These are phyloP conservation scores for Leishmania mexicana DNA, from an alignment of 208 protist species.

Conservation along the genomic window DNA sequence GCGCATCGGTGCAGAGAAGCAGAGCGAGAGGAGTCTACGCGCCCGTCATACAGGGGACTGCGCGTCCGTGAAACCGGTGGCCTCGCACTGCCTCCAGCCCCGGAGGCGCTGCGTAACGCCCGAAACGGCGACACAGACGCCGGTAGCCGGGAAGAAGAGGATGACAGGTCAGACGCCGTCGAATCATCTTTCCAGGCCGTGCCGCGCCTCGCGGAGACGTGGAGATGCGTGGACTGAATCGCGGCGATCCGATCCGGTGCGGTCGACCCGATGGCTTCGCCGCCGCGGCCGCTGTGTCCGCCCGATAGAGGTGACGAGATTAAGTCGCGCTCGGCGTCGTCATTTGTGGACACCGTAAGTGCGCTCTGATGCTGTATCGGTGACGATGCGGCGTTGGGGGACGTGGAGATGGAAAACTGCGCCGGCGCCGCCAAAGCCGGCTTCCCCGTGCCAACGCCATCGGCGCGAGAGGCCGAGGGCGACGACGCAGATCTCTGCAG, in stretches of 20 bases:
- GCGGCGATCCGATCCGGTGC: conserved; percentile 19
- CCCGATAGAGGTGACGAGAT: conserved; percentile 22
- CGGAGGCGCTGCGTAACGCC: not conserved
- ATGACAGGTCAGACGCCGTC: not conserved
- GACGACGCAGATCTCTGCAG: not conserved
- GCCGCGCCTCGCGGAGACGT: conserved; percentile 40
- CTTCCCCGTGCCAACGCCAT: not conserved
- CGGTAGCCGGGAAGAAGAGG: conserved; percentile 1
- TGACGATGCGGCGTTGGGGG: not conserved
- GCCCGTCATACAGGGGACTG: not conserved
- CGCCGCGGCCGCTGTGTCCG: not conserved
- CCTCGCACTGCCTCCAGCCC: not conserved
- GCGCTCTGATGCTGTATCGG: not conserved
- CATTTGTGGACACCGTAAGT: not conserved
- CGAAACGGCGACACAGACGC: not conserved
- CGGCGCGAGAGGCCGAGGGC: not conserved
- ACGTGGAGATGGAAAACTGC: not conserved
- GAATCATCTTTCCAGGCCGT: conserved; percentile 18
- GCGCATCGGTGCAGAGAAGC: not conserved
- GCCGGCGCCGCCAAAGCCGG: not conserved
- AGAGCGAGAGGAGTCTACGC: not conserved
- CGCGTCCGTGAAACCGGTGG: not conserved
- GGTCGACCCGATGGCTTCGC: not conserved
- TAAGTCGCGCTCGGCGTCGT: conserved; percentile 24
- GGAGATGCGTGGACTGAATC: conserved; percentile 29